Evolutionary conservation across 805 yeast species (phyloP).

Genomic region (Candida alai): DNA sequence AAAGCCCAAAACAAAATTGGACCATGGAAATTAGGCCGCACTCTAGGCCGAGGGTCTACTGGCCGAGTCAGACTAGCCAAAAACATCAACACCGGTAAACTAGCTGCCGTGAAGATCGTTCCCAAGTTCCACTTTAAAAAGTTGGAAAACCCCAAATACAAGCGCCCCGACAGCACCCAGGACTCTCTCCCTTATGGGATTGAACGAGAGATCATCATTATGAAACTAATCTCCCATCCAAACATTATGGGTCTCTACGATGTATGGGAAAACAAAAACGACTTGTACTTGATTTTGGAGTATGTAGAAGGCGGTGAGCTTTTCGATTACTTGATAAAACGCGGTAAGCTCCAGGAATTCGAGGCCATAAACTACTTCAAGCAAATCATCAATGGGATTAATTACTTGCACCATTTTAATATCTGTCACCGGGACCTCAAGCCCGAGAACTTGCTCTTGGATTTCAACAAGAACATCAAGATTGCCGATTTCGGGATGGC

Average conservation of each 20-base stretch:
- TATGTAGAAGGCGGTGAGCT: conserved; percentile 97
- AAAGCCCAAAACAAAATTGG: conserved; percentile 64
- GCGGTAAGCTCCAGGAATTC: conserved; percentile 81
- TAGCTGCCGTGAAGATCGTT: conserved; percentile 95
- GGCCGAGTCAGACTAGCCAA: conserved; percentile 93
- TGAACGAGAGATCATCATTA: conserved; percentile 79
- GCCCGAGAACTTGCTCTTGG: conserved; percentile 77
- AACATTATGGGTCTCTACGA: conserved; percentile 77
- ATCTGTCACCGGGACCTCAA: conserved; percentile 86
- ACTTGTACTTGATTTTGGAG: conserved; percentile 81
- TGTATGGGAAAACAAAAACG: conserved; percentile 84
- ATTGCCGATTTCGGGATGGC: conserved; percentile 99
- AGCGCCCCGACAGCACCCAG: conserved; percentile 29
- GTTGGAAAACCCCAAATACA: conserved; percentile 44
- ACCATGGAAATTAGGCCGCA: conserved; percentile 95
- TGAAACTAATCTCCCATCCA: conserved; percentile 76
- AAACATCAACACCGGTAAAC: conserved; percentile 75
- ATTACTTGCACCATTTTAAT: conserved; percentile 80
- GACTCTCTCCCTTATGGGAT: conserved; percentile 75
- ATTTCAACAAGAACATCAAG: conserved; percentile 82
- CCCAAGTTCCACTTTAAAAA: conserved; percentile 72
- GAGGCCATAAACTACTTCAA: conserved; percentile 90
- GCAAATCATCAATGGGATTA: conserved; percentile 79
- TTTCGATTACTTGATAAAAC: conserved; percentile 84
- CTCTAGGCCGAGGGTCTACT: conserved; percentile 94